Evolutionary conservation across 495 filamentous ascomycete genomes (phyloP).

Genomic region (Neurospora sp.): DNA sequence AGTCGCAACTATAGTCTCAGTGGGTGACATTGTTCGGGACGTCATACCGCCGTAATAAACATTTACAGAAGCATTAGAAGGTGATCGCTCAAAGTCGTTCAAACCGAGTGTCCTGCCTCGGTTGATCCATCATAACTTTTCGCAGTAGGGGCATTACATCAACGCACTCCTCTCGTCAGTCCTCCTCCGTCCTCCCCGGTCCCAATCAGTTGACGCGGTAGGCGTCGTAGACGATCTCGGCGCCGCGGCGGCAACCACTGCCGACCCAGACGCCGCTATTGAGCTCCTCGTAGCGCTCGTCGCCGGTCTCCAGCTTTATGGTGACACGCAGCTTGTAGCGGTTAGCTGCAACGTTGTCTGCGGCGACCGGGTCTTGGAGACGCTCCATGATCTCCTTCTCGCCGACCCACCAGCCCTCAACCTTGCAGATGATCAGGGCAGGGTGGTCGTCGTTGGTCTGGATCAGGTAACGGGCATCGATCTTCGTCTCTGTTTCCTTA

Average conservation of each 20-base stretch:
- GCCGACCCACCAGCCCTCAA: conserved; percentile 22
- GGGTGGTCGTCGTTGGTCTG: conserved; percentile 23
- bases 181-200: background rate
- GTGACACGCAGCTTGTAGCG: conserved; percentile 20
- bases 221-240: conserved; percentile 26
- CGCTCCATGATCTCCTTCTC: conserved; percentile 22
- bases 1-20: background rate
- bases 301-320: conserved; percentile 22
- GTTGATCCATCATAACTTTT: background rate
- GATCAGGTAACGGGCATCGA: conserved; percentile 19
- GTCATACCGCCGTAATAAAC: background rate
- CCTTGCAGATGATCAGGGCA: conserved; percentile 18
- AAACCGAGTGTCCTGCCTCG: background rate
- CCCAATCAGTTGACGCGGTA: conserved; percentile 17
- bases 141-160: background rate
- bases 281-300: conserved; percentile 16
- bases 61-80: background rate
- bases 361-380: conserved; percentile 20
- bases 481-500: conserved; percentile 15
- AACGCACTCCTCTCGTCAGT: background rate
- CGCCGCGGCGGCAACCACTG: conserved; percentile 19
- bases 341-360: conserved; percentile 18
- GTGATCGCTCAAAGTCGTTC: background rate
- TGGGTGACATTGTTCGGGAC: background rate
- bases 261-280: conserved; percentile 18